Percentiles rank a stretch among this genome's conserved stretches.
Evolutionary conservation across 208 protist genomes (phyloP).

Genomic region (Trypanosoma cruzi): DNA sequence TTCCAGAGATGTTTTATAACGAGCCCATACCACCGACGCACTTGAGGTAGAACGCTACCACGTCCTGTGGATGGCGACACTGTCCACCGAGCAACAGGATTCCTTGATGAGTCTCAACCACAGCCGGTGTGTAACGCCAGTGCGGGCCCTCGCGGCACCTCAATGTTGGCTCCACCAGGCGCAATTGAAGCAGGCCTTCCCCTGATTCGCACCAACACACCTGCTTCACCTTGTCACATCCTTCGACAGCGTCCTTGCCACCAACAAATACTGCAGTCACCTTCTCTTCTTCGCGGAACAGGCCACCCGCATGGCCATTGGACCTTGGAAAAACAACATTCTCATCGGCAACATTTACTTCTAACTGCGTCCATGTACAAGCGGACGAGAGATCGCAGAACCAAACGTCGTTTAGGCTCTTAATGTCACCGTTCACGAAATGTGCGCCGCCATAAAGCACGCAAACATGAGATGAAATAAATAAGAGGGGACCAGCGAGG

Average conservation of each 20-base stretch:
- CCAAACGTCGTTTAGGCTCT: conserved; percentile 60
- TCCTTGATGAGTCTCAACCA: conserved; percentile 34
- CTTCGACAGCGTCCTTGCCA: conserved; percentile 61
- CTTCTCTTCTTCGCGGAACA: background rate
- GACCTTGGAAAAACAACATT: conserved; percentile 28
- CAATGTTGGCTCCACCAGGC: conserved; percentile 7
- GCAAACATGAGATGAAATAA: conserved; percentile 32
- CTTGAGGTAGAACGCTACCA: conserved; percentile 9
- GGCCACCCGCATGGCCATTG: conserved; percentile 43
- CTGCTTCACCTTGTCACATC: conserved; percentile 62
- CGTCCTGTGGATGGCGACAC: conserved; percentile 64
- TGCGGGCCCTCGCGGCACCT: conserved; percentile 33
- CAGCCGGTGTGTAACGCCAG: conserved; percentile 71
- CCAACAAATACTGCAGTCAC: conserved; percentile 50
- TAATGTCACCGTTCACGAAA: conserved; percentile 52
- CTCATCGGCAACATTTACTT: background rate
- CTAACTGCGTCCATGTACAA: conserved; percentile 19
- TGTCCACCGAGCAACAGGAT: conserved; percentile 66
- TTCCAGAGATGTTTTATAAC: too few relatives aligned
- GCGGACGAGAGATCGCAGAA: conserved; percentile 23
- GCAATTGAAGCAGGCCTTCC: conserved; percentile 2
- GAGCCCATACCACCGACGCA: background rate
- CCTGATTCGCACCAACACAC: conserved; percentile 15
- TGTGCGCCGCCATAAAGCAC: conserved; percentile 68
- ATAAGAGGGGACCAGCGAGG: conserved; percentile 47